These are phyloP conservation scores for Wallacemonas sp. DNA, from an alignment of 208 protist genomes.

Conservation along the genomic window DNA sequence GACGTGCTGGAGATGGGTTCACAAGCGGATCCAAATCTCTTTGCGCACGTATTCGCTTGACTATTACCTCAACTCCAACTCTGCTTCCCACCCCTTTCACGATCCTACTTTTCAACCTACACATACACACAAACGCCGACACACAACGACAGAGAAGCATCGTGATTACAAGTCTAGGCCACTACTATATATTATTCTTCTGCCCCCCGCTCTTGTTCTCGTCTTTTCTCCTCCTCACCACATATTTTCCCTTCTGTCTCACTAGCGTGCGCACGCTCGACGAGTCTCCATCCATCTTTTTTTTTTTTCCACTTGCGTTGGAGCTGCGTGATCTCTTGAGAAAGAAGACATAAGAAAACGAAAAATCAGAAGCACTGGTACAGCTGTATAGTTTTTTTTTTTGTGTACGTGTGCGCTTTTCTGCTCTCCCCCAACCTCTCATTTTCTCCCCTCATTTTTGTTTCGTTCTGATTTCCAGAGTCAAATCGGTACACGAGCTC, in stretches of 20 bases:
- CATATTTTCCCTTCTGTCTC: neutral
- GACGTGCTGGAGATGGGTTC: no score
- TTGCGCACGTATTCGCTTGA: no score
- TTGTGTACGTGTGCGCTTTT: neutral
- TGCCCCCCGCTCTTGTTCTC: no score
- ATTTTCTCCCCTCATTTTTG: conserved; percentile 19
- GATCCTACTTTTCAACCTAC: no score
- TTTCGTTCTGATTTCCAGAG: neutral
- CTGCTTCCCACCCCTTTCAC: conserved; percentile 8
- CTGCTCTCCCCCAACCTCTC: neutral
- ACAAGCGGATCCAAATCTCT: no score
- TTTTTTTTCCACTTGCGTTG: neutral
- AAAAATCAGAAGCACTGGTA: neutral
- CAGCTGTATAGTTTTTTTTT: conserved; percentile 7
- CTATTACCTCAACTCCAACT: no score
- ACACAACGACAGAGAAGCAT: neutral
- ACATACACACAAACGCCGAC: no score
- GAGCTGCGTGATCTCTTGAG: neutral
- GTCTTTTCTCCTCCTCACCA: no score
- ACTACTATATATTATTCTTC: neutral
- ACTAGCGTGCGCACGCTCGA: no score
- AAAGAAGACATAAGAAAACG: neutral
- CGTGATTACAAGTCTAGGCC: neutral
- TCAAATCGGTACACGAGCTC: neutral
- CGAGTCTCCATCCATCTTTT: neutral